These are phyloP conservation scores for Pezicula neosporulosa DNA, from an alignment of 2,329 filamentous ascomycete species.

Conservation along the genomic window DNA sequence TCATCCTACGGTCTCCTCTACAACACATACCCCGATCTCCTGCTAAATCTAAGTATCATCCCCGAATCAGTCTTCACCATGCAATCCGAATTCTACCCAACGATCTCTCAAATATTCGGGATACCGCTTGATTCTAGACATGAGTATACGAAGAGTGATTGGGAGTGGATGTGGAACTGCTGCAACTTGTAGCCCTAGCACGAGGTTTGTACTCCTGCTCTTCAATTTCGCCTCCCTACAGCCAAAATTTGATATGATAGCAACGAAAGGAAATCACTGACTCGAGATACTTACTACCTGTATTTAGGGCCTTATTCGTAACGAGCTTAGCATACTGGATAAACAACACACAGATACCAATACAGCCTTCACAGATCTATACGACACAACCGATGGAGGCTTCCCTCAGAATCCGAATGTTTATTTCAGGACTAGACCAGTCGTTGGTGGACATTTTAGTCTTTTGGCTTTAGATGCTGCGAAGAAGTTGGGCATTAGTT, in stretches of 20 bases:
- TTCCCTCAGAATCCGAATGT: neutral
- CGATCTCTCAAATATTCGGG: slow-evolving; percentile 66
- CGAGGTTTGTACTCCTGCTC: slow-evolving; percentile 32
- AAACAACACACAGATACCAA: slow-evolving; percentile 64
- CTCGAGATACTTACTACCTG: too few relatives aligned
- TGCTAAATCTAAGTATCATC: slow-evolving; percentile 61
- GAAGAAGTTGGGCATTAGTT: neutral
- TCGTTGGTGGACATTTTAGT: neutral
- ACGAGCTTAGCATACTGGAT: slow-evolving; percentile 64
- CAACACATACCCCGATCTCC: slow-evolving; percentile 70
- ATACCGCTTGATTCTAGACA: slow-evolving; percentile 68
- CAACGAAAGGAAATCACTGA: too few relatives aligned
- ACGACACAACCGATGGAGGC: slow-evolving; percentile 44
- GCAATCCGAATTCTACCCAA: slow-evolving; percentile 60
- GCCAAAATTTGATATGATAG: too few relatives aligned
- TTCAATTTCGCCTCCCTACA: too few relatives aligned
- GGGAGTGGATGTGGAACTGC: slow-evolving; percentile 73
- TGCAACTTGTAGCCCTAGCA: slow-evolving; percentile 54
- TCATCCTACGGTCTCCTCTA: slow-evolving; percentile 81
- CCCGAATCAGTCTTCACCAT: slow-evolving; percentile 58
- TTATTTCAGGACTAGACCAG: neutral
- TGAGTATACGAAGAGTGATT: slow-evolving; percentile 71
- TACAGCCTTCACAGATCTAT: slow-evolving; percentile 64
- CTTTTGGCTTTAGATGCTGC: neutral
- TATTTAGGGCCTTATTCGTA: slow-evolving; percentile 49